Base-by-base conservation (phyloP, 306 rosid genomes). In the Dryas drummondii region DNA sequence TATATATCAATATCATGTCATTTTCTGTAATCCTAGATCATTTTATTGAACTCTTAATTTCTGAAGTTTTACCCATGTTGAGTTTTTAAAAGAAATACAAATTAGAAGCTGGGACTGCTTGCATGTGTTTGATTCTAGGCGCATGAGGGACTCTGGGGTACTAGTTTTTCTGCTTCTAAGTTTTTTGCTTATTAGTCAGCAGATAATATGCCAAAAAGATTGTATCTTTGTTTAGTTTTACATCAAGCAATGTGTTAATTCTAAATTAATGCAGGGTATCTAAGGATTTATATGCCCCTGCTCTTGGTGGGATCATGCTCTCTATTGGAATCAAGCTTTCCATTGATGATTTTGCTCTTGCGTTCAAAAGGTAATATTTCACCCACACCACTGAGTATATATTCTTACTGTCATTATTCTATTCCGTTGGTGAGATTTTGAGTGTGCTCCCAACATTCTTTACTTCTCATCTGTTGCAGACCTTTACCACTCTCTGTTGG, bases 271-370 rank as follows among this genome's bases (percentile, higher is more conserved):
- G 32, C 86, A 94, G 99, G 99, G 99, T 94, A 61, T 87, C 97
- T 42, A 94, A 94, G 84, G 97, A 92, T 47, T 81, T 94, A 47
- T 94, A 94, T 80, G 93, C 99, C 48, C 99, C 97, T 75, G 93
- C 99, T 59, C 97, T 94, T 86, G 99, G 99, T 81, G 99, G 99
- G 86, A 94, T 94, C 76, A 94, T 94, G 99, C 80, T 94, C 66
- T 94, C 99, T 45, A 92, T 94, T 86, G 97, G 99, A 73, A 87
- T 94, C 80, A 82, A 76, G 80, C 97, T 94, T 73, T 94, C 99
- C 49, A 1, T 90, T 4, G 88, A 94, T 22, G 97, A 94, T 86
- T 88, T 94, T 74, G 96, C 99, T 75, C 89, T 94, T 80, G 99
- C 99, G 59, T 76, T 90, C 64, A 90, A 85, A 83, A 88, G 96